phyloP scores from a whole-genome alignment of 768 basidiomycete species.

The Russula compacta region DNA sequence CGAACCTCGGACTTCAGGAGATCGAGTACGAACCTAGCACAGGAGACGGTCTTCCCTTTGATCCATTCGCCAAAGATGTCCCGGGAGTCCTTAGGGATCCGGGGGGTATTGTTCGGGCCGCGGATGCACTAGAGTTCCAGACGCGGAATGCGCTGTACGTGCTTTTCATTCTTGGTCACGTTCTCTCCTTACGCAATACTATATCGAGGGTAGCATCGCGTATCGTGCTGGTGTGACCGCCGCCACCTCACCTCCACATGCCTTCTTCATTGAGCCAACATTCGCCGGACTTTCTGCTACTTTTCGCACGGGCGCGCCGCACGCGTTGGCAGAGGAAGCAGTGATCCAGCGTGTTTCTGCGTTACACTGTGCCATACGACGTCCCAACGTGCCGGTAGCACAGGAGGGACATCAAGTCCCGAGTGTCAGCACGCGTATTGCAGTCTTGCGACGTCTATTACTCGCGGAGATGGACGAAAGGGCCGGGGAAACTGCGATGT shows the following conservation, averaged over 20 bases:
- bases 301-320: conserved; percentile 32
- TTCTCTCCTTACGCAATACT: not conserved
- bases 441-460: conserved; percentile 57
- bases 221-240: conserved; percentile 40
- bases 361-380: conserved; percentile 42
- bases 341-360: conserved; percentile 34
- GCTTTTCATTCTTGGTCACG: not conserved
- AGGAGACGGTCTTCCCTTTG: conserved; percentile 50
- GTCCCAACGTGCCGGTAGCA: conserved; percentile 31
- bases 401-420: conserved; percentile 18
- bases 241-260: conserved; percentile 29
- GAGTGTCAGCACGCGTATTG: conserved; percentile 78
- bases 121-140: conserved; percentile 50
- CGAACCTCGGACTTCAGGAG: conserved; percentile 52
- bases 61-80: conserved; percentile 34
- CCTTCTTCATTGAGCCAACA: not conserved
- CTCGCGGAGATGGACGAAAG: conserved; percentile 30
- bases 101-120: conserved; percentile 45
- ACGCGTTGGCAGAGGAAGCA: conserved; percentile 35
- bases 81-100: conserved; percentile 37
- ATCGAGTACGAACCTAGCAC: conserved; percentile 51
- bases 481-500: conserved; percentile 25
- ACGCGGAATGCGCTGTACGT: conserved; percentile 28
- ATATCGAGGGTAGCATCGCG: conserved; percentile 33
- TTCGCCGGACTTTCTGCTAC: conserved; percentile 18